These are phyloP conservation scores for Melanopsichium pennsylvanicum DNA, from an alignment of 1,284 basidiomycete genomes.

Conservation along the genomic window DNA sequence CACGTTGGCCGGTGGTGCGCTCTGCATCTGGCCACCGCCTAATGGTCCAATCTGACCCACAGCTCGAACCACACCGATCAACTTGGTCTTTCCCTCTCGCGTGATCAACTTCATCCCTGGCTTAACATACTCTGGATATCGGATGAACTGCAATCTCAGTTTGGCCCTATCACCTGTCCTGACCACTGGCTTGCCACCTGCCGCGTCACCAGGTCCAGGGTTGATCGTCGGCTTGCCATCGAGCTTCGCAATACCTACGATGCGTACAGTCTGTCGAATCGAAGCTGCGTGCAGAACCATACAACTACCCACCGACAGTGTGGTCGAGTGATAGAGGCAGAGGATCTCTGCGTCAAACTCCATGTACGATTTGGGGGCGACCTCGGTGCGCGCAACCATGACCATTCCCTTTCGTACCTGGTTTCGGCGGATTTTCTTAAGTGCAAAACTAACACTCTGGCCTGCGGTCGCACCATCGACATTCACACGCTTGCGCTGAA, in stretches of 20 bases:
- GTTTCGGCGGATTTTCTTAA: conserved; percentile 85
- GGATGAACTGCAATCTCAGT: conserved; percentile 58
- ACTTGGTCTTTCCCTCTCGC: conserved; percentile 60
- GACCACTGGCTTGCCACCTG: conserved; percentile 57
- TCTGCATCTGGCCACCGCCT: conserved; percentile 1
- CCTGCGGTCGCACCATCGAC: conserved; percentile 86
- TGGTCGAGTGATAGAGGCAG: conserved; percentile 64
- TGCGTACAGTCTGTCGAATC: conserved; percentile 63
- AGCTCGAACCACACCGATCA: conserved; percentile 58
- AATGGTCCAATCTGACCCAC: conserved; percentile 51
- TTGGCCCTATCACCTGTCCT: conserved; percentile 62
- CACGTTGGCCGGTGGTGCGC: conserved; percentile 8
- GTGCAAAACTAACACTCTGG: conserved; percentile 89
- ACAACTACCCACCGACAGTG: conserved; percentile 59
- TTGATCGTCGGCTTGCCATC: conserved; percentile 36
- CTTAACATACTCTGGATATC: conserved; percentile 59
- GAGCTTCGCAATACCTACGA: conserved; percentile 58
- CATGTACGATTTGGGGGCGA: conserved; percentile 50
- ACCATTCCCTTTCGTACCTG: conserved; percentile 83
- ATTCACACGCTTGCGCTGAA: conserved; percentile 89
- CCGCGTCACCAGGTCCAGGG: conserved; percentile 2
- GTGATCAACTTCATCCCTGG: conserved; percentile 63
- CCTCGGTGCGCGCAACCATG: conserved; percentile 69
- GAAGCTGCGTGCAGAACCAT: conserved; percentile 63
- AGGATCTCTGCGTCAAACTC: conserved; percentile 64